Evolutionary conservation across 169 alveolate genomes (phyloP).

Genomic region (Plasmodium yoelii): DNA sequence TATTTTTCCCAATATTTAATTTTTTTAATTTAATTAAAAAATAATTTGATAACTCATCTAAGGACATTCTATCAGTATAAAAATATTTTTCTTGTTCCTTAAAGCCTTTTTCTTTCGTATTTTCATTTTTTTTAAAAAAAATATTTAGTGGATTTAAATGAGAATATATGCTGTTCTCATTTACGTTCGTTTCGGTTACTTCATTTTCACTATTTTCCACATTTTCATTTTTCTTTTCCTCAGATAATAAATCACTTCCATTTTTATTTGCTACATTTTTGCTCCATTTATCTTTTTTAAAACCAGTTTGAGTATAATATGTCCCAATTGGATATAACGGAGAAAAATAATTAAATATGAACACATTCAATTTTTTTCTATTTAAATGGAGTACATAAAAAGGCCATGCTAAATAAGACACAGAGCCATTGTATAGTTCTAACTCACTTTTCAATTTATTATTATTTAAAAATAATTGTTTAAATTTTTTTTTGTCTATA

Average conservation of each 20-base stretch:
- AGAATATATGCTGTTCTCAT: background rate
- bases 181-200: background rate
- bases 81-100: conserved; percentile 41
- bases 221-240: background rate
- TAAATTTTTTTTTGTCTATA: conserved; percentile 39
- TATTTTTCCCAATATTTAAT: conserved; percentile 46
- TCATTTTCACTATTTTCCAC: background rate
- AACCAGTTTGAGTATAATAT: conserved; percentile 17
- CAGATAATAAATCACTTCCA: background rate
- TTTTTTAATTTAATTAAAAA: conserved; percentile 53
- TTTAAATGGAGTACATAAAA: conserved; percentile 37
- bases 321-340: conserved; percentile 54
- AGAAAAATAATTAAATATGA: conserved; percentile 48
- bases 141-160: conserved; percentile 19
- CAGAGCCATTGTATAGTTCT: conserved; percentile 34
- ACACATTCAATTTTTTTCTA: conserved; percentile 34
- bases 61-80: conserved; percentile 64
- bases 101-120: conserved; percentile 5
- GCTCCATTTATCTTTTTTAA: conserved; percentile 1
- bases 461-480: conserved; percentile 39
- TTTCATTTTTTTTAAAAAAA: conserved; percentile 30
- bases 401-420: conserved; percentile 62
- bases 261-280: background rate
- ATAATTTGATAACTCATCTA: conserved; percentile 49
- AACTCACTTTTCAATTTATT: conserved; percentile 52